A percentile compares a stretch with the other conserved stretches of the same genome.
phyloP scores from a whole-genome alignment of 2,329 filamentous ascomycete species.

The Chrysoporthe cubensis region DNA sequence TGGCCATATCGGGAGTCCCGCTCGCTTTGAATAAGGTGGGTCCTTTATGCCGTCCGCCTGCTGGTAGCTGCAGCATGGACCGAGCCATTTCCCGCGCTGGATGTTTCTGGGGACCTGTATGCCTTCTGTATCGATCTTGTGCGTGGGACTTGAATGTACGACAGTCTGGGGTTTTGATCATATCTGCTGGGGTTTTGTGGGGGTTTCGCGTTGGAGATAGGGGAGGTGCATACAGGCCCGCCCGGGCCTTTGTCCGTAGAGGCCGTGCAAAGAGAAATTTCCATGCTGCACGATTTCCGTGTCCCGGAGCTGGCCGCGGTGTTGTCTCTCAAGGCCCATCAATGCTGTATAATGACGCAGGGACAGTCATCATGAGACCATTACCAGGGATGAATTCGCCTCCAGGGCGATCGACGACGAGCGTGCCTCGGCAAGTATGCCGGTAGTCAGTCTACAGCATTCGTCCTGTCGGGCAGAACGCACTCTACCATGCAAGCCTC shows the following conservation, averaged over 20 bases:
- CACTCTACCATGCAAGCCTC: conserved; percentile 6
- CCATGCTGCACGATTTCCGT: not conserved
- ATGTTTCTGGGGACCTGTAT: not conserved
- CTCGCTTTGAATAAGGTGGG: conserved; percentile 5
- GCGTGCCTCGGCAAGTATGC: not conserved
- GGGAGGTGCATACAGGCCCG: not conserved
- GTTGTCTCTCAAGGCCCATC: not conserved
- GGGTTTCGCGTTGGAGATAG: not conserved
- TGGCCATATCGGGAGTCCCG: not conserved
- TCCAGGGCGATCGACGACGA: conserved; percentile 1
- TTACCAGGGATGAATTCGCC: not conserved
- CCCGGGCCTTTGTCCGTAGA: not conserved
- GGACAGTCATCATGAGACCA: not conserved
- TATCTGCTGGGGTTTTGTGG: not conserved
- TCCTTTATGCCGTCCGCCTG: not conserved
- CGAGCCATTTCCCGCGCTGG: not conserved
- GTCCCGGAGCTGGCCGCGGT: conserved; percentile 1
- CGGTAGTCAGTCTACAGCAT: not conserved
- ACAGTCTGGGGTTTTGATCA: not conserved
- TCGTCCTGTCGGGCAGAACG: conserved; percentile 1
- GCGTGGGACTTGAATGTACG: not conserved
- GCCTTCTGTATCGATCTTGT: not conserved
- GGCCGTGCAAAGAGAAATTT: not conserved
- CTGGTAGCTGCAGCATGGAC: conserved; percentile 9
- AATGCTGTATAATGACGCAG: conserved; percentile 6